Conservation (phyloP, 2,329 filamentous ascomycete genomes). For the Endoconidiophora polonica region DNA sequence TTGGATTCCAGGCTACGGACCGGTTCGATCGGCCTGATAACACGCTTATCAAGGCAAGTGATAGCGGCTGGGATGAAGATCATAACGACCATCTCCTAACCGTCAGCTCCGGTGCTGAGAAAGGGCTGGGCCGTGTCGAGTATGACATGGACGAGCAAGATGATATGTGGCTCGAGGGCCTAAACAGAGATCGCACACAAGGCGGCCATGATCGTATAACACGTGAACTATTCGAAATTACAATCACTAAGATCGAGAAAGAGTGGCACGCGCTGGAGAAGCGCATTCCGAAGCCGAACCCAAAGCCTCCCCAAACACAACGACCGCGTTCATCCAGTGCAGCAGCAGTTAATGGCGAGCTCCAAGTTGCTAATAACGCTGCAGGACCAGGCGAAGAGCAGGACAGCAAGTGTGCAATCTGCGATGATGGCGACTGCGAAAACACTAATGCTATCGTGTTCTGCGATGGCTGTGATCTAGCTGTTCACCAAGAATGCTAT, state of each 20-base stretch:
- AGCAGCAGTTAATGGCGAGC: slow-evolving; percentile 87
- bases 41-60: slow-evolving; percentile 48
- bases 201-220: slow-evolving; percentile 70
- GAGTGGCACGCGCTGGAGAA: slow-evolving; percentile 96
- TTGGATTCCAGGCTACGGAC: slow-evolving; percentile 92
- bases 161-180: slow-evolving; percentile 79
- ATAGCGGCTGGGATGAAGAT: slow-evolving; percentile 43
- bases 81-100: slow-evolving; percentile 9
- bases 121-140: slow-evolving; percentile 63
- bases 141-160: slow-evolving; percentile 99
- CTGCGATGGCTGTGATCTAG: slow-evolving; percentile 92
- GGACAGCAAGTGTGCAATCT: slow-evolving; percentile 93
- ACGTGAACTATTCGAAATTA: slow-evolving; percentile 89
- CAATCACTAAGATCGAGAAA: slow-evolving; percentile 97
- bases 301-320: slow-evolving; percentile 89
- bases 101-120: slow-evolving; percentile 19
- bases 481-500: slow-evolving; percentile 97
- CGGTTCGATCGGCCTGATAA: slow-evolving; percentile 65
- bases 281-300: slow-evolving; percentile 89
- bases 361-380: slow-evolving; percentile 31
- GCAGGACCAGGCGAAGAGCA: slow-evolving; percentile 58
- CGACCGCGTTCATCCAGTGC: slow-evolving; percentile 84
- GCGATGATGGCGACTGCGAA: slow-evolving; percentile 97
- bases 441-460: slow-evolving; percentile 99
- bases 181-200: slow-evolving; percentile 61